Base-by-base conservation (phyloP, 148 eudicot species). In the Arbutus unedo region DNA sequence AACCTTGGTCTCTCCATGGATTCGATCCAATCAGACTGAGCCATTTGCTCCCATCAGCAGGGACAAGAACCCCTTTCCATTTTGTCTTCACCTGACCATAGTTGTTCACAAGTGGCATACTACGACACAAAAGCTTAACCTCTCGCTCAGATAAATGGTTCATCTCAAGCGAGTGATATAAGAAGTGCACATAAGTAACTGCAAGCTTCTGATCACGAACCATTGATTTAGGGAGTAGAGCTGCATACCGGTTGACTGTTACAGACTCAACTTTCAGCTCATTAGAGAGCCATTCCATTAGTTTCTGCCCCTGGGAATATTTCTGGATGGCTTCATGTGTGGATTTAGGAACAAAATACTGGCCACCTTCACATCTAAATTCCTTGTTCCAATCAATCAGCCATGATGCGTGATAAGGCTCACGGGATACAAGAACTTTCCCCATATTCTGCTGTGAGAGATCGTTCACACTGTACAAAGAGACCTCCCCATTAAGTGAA, bases 1-100 rank as follows among this genome's bases (percentile, higher is more conserved):
- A 90, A 21, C 84, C 86, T 19, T 85, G 86, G 15, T 60, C 4
- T 62, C 78, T 83, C 93, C 94, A 93, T 3, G 88, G 90, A 85
- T 91, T 90, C n/a, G 91, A 87, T 73, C 93, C 91, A 15, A 90
- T 72, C 56, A 93, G 79, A 53, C 86, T 86, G 11, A 89, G 84
- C 94, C 94, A 93, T 66, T 85, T 87, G 89, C 97, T 91, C 16
- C 87, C 90, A 19, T 85, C 84, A 0, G 94, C 91, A 47, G 96
- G 96, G 68, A 93, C 88, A 79, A 93, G 90, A 62, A 88, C 87
- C 38, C 83, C 85, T 38, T 79, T 66, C 45, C 85, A 43, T 8
- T 6, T 0, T 7, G 31, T 7, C 38, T 41, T 70, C 57, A 91
- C 77, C n/a, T n/a, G 43, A 3, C 92, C 89, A 80, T 84, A 86